Evolutionary conservation across 805 yeast genomes (phyloP).

Genomic region (Monosporozyma siamensis): DNA sequence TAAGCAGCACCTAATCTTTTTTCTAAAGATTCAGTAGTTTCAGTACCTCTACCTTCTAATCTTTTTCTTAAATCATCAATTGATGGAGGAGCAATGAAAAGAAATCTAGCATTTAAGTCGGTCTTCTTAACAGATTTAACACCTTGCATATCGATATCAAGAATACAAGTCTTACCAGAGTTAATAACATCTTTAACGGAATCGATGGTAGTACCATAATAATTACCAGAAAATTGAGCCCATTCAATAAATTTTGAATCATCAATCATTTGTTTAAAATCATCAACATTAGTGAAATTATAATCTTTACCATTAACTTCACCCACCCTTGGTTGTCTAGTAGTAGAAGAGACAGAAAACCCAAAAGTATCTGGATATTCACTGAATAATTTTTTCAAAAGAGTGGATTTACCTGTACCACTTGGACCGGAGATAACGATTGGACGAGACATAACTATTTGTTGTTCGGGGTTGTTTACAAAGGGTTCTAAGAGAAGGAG

Average conservation of each 20-base stretch:
- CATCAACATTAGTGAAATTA: constrained; percentile 73
- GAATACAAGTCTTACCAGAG: constrained; percentile 68
- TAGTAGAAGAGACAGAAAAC: constrained; percentile 81
- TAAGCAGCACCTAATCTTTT: constrained; percentile 82
- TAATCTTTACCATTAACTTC: constrained; percentile 85
- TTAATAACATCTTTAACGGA: constrained; percentile 57
- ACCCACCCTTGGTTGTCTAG: constrained; percentile 86
- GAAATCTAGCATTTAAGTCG: constrained; percentile 69
- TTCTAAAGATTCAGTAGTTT: constrained; percentile 72
- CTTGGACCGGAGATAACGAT: constrained; percentile 96
- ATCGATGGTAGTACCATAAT: constrained; percentile 86
- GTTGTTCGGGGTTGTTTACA: not conserved
- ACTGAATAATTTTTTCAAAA: constrained; percentile 78
- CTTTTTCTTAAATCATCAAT: constrained; percentile 67
- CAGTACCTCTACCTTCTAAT: constrained; percentile 87
- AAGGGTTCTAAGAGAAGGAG: not conserved
- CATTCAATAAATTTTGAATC: constrained; percentile 82
- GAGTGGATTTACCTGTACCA: constrained; percentile 90
- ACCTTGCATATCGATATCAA: constrained; percentile 99
- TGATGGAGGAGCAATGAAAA: constrained; percentile 90
- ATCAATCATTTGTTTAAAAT: constrained; percentile 67
- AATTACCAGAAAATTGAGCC: constrained; percentile 97
- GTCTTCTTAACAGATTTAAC: constrained; percentile 84
- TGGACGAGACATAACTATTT: constrained; percentile 46
- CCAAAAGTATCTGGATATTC: constrained; percentile 89